These are phyloP conservation scores for Trypanosoma cruzi DNA, from an alignment of 208 protist species.

Conservation along the genomic window DNA sequence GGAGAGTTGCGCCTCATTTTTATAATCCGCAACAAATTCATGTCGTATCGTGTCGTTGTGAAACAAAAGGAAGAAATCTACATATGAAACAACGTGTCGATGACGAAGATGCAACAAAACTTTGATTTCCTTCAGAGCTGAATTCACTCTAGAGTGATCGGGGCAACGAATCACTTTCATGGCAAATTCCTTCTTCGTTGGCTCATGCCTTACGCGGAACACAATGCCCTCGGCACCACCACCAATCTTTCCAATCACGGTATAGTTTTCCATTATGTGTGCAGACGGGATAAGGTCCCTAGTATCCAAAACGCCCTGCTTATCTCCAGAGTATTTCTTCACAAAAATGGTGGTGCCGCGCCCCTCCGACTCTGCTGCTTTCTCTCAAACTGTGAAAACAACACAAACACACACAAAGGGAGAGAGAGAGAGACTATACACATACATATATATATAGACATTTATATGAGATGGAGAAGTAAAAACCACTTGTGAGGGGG, in stretches of 20 bases:
- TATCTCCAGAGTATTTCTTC: not conserved
- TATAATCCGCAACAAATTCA: constrained; percentile 40
- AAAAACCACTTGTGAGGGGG: no score
- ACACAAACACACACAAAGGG: no score
- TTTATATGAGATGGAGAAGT: no score
- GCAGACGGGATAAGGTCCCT: not conserved
- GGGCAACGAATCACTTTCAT: constrained; percentile 87
- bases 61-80: constrained; percentile 88
- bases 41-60: constrained; percentile 52
- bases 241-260: constrained; percentile 61
- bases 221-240: constrained; percentile 81
- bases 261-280: constrained; percentile 81
- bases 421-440: no score
- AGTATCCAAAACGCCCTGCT: not conserved
- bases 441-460: no score
- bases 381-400: no score
- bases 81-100: constrained; percentile 82
- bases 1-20: constrained; percentile 3
- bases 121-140: constrained; percentile 88
- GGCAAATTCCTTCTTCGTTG: constrained; percentile 57
- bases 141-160: constrained; percentile 66
- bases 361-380: no score
- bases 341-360: no score
- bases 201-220: constrained; percentile 64
- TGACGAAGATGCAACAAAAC: constrained; percentile 79